These are phyloP conservation scores for Pseudoscleropodium purum DNA, from an alignment of 225 moss, liverwort and hornwort species.

Conservation along the genomic window DNA sequence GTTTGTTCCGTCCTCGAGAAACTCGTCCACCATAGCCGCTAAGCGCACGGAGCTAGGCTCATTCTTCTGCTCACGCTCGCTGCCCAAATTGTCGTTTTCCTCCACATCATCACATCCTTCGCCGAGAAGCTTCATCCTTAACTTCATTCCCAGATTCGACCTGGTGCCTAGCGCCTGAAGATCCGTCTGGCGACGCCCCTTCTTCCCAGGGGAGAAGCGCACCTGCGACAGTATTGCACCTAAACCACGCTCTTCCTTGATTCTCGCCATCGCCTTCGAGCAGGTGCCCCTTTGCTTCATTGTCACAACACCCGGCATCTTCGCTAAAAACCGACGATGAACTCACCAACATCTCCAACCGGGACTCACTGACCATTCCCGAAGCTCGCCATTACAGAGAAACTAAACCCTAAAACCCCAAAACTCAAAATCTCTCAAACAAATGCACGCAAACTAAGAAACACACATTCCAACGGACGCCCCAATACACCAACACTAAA, in stretches of 20 bases:
- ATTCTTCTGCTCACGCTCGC: not conserved
- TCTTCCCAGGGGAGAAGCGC: slow-evolving; percentile 14
- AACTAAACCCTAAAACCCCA: not conserved
- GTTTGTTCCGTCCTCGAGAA: slow-evolving; percentile 38
- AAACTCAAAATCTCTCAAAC: not conserved
- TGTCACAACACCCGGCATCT: slow-evolving; percentile 32
- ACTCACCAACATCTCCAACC: not conserved
- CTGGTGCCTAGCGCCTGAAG: not conserved
- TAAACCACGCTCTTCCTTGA: slow-evolving; percentile 11
- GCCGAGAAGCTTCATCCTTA: slow-evolving; percentile 26
- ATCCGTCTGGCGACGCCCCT: not conserved
- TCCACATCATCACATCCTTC: slow-evolving; percentile 1
- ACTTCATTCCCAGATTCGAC: slow-evolving; percentile 7
- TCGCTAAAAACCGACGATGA: not conserved
- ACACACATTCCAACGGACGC: not conserved
- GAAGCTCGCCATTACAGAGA: not conserved
- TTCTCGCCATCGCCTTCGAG: slow-evolving; percentile 16
- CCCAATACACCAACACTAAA: not conserved
- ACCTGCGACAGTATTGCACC: slow-evolving; percentile 8
- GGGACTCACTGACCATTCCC: not conserved
- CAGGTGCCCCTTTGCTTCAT: slow-evolving; percentile 20
- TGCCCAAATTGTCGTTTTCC: not conserved
- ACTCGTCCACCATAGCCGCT: slow-evolving; percentile 80
- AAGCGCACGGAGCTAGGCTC: slow-evolving; percentile 61
- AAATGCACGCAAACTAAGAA: too few relatives aligned